Percentiles rank a stretch among this genome's conserved stretches.
Conservation (phyloP, 2,329 filamentous ascomycete genomes). For the Periconia digitata region DNA sequence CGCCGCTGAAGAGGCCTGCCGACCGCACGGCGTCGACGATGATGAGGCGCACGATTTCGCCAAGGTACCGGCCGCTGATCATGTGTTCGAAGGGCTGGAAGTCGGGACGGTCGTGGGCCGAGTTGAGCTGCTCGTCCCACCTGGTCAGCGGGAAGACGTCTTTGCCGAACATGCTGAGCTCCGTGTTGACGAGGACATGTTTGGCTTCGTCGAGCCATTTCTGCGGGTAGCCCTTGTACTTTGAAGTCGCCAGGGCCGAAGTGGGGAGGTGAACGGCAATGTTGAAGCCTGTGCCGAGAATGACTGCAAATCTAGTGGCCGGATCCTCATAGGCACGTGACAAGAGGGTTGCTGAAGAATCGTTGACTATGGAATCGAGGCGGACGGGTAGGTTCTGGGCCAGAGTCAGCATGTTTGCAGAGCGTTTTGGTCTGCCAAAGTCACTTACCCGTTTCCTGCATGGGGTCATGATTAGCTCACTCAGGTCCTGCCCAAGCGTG, state of each 20-base stretch:
- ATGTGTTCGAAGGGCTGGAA: slow-evolving; percentile 68
- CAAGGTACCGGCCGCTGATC: slow-evolving; percentile 64
- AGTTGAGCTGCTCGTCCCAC: slow-evolving; percentile 64
- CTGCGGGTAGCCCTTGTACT: slow-evolving; percentile 58
- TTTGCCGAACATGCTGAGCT: slow-evolving; percentile 67
- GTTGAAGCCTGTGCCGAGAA: slow-evolving; percentile 67
- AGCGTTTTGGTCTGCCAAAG: slow-evolving; percentile 1
- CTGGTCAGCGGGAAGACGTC: slow-evolving; percentile 59
- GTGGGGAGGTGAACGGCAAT: slow-evolving; percentile 64
- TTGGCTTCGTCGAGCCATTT: slow-evolving; percentile 60
- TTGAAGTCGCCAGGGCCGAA: slow-evolving; percentile 53
- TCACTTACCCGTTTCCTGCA: slow-evolving; percentile 52
- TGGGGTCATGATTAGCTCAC: slow-evolving; percentile 60
- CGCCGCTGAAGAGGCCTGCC: slow-evolving; percentile 58
- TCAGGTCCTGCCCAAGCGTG: slow-evolving; percentile 61
- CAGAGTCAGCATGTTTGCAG: slow-evolving; percentile 16
- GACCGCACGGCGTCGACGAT: slow-evolving; percentile 61
- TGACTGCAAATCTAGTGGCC: slow-evolving; percentile 63
- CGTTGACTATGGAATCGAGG: slow-evolving; percentile 65
- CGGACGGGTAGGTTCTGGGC: slow-evolving; percentile 55
- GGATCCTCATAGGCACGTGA: slow-evolving; percentile 64
- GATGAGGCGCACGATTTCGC: slow-evolving; percentile 64
- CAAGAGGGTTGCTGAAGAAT: slow-evolving; percentile 62
- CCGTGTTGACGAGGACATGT: slow-evolving; percentile 66
- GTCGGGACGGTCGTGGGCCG: slow-evolving; percentile 58